Base-by-base conservation (phyloP, 352 stramenopile species). In the Globisporangium lucens region DNA sequence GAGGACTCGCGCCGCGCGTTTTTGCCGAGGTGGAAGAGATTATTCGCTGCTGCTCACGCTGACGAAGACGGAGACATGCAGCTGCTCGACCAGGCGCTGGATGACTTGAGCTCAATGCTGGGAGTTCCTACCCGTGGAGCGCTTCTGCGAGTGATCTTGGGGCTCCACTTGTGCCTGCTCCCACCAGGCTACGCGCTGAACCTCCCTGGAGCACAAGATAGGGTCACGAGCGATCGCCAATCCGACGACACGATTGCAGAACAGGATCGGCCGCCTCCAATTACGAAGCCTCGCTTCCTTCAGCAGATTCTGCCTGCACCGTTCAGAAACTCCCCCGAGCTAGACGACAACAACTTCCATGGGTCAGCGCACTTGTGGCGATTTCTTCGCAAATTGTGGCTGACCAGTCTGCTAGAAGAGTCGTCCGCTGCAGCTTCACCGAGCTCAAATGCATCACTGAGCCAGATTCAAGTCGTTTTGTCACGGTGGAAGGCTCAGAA, bases 341-440 rank as follows among this genome's bases (percentile, higher is more conserved):
- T 46, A 20, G 65, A 71, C 35, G 74, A 80, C 30, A 24, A 33
- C 15, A 80, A 66, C 29, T 76, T 80, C 22, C n/a, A 30, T 35
- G 72, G 72, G 2, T 78, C 66, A 27, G 62, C 63, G 7, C 72
- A 75, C 24, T 47, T 75, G 35, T 76, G 72, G 74, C 36, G 33
- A 35, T 80, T 80, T 24, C 20, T 80, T 7, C 70, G 52, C 17
- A 72, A 69, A 49, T 47, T 80, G 0, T 78, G 63, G 63, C 27
- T 60, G 8, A 58, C 41, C 29, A 63, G 0, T 46, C 58, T 36
- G 9, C 61, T 8, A 55, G 72, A 20, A 9, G 13, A 2, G 6
- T 2, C 7, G 6, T 2, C 7, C 20, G 8, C 7, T 0, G 3
- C 15, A 10, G n/a, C 29, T 22, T 53, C 24, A 6, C 38, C 20